phyloP scores from a whole-genome alignment of 768 basidiomycete species.

The Lactifluus piperatus region DNA sequence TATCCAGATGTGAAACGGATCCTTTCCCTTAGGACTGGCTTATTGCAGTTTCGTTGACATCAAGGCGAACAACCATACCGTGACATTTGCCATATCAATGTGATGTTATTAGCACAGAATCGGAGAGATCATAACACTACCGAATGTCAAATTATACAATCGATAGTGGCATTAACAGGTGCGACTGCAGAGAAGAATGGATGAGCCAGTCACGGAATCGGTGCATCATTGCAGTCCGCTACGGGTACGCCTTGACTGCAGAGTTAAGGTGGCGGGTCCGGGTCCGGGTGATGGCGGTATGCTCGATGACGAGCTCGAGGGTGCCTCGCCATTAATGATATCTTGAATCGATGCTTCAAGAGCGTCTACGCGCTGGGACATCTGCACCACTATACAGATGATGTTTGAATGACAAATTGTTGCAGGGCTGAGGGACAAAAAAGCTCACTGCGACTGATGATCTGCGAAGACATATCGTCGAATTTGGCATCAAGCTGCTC shows the following conservation, averaged over 20 bases:
- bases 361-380: slow-evolving; percentile 86
- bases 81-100: background rate
- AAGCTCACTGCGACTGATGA: slow-evolving; percentile 69
- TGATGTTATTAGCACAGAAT: background rate
- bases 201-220: too few relatives aligned
- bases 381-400: slow-evolving; percentile 64
- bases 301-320: slow-evolving; percentile 29
- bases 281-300: slow-evolving; percentile 57
- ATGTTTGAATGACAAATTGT: background rate
- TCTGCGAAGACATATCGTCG: slow-evolving; percentile 87
- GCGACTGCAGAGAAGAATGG: background rate
- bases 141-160: background rate
- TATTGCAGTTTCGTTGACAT: background rate
- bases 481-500: slow-evolving; percentile 87
- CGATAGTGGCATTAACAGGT: background rate
- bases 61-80: background rate
- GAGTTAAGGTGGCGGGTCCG: background rate
- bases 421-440: background rate
- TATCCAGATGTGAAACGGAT: background rate
- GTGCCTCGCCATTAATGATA: slow-evolving; percentile 70
- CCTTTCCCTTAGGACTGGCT: background rate
- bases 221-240: slow-evolving; percentile 6
- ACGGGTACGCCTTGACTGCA: slow-evolving; percentile 1
- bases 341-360: slow-evolving; percentile 88
- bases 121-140: background rate